Percentiles rank a stretch among this genome's conserved stretches.
These are phyloP conservation scores for Sarocladiaceae sp. DNA, from an alignment of 2,329 filamentous ascomycete genomes.

Conservation along the genomic window DNA sequence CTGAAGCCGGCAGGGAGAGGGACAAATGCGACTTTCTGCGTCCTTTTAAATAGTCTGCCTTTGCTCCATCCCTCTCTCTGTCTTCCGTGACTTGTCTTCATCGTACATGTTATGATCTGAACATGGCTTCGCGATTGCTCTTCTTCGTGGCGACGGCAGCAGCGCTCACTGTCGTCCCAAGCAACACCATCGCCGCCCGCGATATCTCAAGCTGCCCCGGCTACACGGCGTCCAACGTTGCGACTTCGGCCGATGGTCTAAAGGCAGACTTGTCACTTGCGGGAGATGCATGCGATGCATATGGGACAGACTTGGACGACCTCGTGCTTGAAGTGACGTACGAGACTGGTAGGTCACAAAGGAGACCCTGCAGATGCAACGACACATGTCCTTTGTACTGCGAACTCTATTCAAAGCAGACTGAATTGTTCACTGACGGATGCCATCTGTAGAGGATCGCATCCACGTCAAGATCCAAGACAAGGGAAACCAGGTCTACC, in stretches of 20 bases:
- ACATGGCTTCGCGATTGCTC: no score
- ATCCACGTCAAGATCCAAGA: constrained; percentile 72
- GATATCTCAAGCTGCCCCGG: constrained; percentile 48
- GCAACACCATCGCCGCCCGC: not conserved
- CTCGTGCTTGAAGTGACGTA: constrained; percentile 56
- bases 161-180: not conserved
- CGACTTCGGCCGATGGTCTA: constrained; percentile 45
- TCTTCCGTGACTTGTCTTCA: no score
- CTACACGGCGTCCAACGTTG: constrained; percentile 58
- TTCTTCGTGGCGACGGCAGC: no score
- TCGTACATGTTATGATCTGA: no score
- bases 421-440: no score
- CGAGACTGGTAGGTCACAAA: constrained; percentile 22
- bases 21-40: no score
- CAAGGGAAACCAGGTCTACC: constrained; percentile 61
- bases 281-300: constrained; percentile 66
- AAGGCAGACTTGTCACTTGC: constrained; percentile 66
- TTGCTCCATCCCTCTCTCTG: no score
- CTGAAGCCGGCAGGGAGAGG: no score
- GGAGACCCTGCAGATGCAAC: not conserved
- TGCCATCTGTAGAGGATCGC: constrained; percentile 48
- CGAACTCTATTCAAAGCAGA: not conserved
- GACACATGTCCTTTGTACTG: not conserved
- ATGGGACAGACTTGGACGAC: constrained; percentile 66
- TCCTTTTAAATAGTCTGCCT: no score